Percentiles rank a stretch among this genome's conserved stretches.
Conservation (phyloP, 164 flowering plant genomes). For the Echeveria elegans region DNA sequence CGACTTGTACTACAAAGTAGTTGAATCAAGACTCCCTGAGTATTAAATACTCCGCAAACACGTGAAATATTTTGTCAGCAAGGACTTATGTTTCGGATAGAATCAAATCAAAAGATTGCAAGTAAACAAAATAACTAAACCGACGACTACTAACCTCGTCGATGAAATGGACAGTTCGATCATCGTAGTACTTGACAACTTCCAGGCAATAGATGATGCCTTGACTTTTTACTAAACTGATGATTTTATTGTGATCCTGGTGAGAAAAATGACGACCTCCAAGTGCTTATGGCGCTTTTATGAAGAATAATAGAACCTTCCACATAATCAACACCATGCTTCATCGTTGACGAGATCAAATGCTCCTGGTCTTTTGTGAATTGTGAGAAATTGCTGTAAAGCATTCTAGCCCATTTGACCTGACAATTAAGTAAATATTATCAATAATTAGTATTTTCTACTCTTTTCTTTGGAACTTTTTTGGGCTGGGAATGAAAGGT, state of each 20-base stretch:
- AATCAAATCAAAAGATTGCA: background rate
- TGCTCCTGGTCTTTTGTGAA: slow-evolving; percentile 65
- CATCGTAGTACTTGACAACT: slow-evolving; percentile 55
- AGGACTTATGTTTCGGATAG: background rate
- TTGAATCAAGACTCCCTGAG: background rate
- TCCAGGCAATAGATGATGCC: slow-evolving; percentile 62
- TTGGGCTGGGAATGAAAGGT: background rate
- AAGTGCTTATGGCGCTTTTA: slow-evolving; percentile 34
- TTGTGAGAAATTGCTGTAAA: slow-evolving; percentile 47
- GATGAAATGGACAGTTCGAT: slow-evolving; percentile 18
- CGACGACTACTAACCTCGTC: slow-evolving; percentile 29
- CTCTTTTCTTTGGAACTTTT: background rate
- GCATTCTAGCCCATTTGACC: slow-evolving; percentile 72
- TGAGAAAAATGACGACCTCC: slow-evolving; percentile 70
- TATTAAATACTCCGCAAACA: background rate
- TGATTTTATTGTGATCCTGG: slow-evolving; percentile 26
- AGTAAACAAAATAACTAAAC: background rate
- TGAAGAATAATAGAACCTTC: slow-evolving; percentile 54
- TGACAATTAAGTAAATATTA: slow-evolving; percentile 4
- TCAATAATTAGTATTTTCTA: background rate
- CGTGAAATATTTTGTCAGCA: background rate
- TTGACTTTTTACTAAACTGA: slow-evolving; percentile 28
- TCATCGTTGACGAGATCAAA: slow-evolving; percentile 33
- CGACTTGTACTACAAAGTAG: background rate
- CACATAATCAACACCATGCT: slow-evolving; percentile 44